Base-by-base conservation (phyloP, 1,284 basidiomycete species). In the Hypsizygus ulmarius region DNA sequence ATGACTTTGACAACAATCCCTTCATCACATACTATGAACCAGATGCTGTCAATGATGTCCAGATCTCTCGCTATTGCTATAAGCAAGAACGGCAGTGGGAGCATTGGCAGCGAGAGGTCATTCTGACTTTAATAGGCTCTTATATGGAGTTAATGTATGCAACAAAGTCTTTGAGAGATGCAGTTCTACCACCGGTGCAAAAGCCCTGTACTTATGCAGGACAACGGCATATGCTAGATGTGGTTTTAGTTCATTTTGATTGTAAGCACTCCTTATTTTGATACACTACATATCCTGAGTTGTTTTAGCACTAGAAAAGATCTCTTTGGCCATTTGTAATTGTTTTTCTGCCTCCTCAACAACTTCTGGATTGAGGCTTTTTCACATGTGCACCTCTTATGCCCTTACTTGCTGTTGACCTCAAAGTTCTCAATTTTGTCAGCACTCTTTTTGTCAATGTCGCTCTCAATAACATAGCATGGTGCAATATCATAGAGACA, bases 401-500 rank as follows among this genome's bases (percentile, higher is more conserved):
- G 16, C 39, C 45, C 3, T 36, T 30, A 10, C 14, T 47, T 5
- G 45, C 32, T 11, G 45, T 47, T 2, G 45, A 47, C 27, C 27
- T 47, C 25, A 47, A 47, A 34, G 45, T 47, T 29, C 33, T 47
- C 6, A 34, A 47, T 5, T 47, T 47, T 18, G 45, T 42, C n/a
- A n/a, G 3, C 3, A 25, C 32, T 5, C 33, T 47, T 12, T 47
- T 47, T 18, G 7, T 36, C 5, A 47, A 47, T 19, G 21, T 47
- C 10, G 39, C 39, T 4, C 45, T 39, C 3, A 47, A 47, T 19
- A 16, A 28, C 15, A 41, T 39, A 1, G 39, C 39, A 15, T 47
- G 39, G 45, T 28, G 34, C 16, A 41, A 47, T 15, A 36, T 30
- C 21, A 39, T 47, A 3, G 39, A 47, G 25, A 41, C 32, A 3